Evolutionary conservation across 2,329 filamentous ascomycete species (phyloP).

Genomic region (Epichloe hybrida): DNA sequence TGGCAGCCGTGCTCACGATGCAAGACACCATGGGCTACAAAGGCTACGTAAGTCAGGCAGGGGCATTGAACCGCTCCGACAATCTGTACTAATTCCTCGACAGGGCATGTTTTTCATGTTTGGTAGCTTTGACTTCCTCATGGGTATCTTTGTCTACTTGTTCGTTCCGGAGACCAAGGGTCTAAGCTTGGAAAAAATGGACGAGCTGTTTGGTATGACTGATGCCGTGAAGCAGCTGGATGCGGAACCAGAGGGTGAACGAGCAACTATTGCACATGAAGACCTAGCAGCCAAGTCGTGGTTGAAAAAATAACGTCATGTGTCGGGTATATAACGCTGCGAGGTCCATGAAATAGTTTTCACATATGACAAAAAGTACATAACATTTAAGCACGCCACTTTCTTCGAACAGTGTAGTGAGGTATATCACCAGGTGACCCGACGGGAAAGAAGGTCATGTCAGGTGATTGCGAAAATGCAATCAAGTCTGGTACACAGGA

Average conservation of each 20-base stretch:
- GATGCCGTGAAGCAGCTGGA: conserved; percentile 23
- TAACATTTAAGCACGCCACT: too few relatives aligned
- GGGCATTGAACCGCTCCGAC: background rate
- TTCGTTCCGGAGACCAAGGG: conserved; percentile 62
- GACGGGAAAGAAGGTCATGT: too few relatives aligned
- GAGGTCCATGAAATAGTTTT: too few relatives aligned
- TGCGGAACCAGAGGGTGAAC: conserved; percentile 17
- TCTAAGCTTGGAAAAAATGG: conserved; percentile 48
- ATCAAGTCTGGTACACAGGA: too few relatives aligned
- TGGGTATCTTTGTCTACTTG: conserved; percentile 54
- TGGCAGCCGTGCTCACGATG: conserved; percentile 49
- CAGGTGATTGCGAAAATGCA: too few relatives aligned
- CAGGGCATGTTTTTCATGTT: conserved; percentile 57
- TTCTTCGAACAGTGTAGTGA: too few relatives aligned
- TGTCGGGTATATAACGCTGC: too few relatives aligned
- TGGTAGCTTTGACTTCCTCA: conserved; percentile 48
- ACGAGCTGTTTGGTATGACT: conserved; percentile 50
- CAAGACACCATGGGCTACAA: conserved; percentile 35
- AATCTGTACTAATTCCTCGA: background rate
- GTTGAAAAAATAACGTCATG: too few relatives aligned
- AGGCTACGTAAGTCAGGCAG: conserved; percentile 24
- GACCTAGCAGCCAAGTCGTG: conserved; percentile 6
- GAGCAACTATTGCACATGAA: conserved; percentile 15
- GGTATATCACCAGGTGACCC: too few relatives aligned
- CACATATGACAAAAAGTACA: too few relatives aligned